These are phyloP conservation scores for Hamamelis virginiana DNA, from an alignment of 164 flowering plant species.

Conservation along the genomic window DNA sequence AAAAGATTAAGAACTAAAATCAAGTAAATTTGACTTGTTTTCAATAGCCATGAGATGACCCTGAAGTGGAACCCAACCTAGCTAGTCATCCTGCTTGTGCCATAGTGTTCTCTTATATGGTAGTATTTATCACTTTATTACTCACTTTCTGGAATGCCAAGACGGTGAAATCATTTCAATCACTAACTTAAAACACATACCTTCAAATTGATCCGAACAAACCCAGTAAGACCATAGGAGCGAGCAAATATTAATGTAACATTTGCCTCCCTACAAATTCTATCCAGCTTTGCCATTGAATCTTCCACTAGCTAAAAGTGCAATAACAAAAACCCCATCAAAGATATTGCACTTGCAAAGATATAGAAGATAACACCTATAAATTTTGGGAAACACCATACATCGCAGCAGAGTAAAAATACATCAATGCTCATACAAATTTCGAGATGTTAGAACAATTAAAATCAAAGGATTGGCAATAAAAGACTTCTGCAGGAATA, in stretches of 20 bases:
- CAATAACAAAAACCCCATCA: background rate
- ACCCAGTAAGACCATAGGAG: conserved; percentile 93
- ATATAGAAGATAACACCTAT: too few species aligned
- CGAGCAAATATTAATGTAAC: conserved; percentile 85
- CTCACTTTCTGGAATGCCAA: too few species aligned
- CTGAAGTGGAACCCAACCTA: background rate
- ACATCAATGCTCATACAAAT: too few species aligned
- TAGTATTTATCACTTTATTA: background rate
- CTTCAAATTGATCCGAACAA: conserved; percentile 94
- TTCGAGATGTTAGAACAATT: too few species aligned
- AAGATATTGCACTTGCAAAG: too few species aligned
- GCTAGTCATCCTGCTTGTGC: background rate
- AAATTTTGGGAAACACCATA: too few species aligned
- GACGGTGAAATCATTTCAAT: background rate
- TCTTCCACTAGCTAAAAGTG: conserved; percentile 73
- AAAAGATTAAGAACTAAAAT: background rate
- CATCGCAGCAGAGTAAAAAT: too few species aligned
- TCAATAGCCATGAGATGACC: background rate
- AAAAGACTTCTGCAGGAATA: too few species aligned
- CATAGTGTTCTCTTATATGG: background rate
- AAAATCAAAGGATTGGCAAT: too few species aligned
- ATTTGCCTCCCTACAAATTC: conserved; percentile 81
- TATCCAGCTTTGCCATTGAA: conserved; percentile 79
- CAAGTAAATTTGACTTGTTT: background rate
- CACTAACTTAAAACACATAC: conserved; percentile 29